Evolutionary conservation across 2,329 filamentous ascomycete genomes (phyloP).

Genomic region (Ceratocystis eucalypticola): DNA sequence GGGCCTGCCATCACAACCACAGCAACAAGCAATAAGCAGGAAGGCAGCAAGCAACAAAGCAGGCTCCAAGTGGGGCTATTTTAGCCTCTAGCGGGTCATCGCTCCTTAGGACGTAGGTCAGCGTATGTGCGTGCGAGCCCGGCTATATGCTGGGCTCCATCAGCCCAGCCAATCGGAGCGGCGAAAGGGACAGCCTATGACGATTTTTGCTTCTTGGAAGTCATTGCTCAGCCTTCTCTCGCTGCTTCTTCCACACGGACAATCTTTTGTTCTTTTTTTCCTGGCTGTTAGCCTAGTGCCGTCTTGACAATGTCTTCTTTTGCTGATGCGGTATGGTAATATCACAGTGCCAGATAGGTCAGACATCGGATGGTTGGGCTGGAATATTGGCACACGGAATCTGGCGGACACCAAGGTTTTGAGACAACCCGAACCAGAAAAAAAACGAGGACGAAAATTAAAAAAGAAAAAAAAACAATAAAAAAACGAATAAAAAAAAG

Average conservation of each 20-base stretch:
- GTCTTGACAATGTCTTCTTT: background rate
- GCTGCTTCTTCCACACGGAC: background rate
- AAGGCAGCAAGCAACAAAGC: background rate
- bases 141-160: no score
- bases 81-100: background rate
- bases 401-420: no score
- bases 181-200: background rate
- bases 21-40: background rate
- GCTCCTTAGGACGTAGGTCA: background rate
- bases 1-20: conserved; percentile 8
- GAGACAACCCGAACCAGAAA: no score
- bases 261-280: background rate
- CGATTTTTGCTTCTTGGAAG: background rate
- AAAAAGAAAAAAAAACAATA: no score
- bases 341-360: background rate
- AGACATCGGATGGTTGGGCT: conserved; percentile 1
- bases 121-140: background rate
- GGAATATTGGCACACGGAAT: background rate
- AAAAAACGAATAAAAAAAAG: no score
- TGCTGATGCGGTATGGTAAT: no score
- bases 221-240: background rate
- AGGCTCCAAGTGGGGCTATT: background rate
- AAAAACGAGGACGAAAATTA: no score
- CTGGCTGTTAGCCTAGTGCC: background rate
- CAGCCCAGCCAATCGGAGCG: background rate